Evolutionary conservation across 139 green algal genomes (phyloP).

Genomic region (Chlamydomonas schloesseri): DNA sequence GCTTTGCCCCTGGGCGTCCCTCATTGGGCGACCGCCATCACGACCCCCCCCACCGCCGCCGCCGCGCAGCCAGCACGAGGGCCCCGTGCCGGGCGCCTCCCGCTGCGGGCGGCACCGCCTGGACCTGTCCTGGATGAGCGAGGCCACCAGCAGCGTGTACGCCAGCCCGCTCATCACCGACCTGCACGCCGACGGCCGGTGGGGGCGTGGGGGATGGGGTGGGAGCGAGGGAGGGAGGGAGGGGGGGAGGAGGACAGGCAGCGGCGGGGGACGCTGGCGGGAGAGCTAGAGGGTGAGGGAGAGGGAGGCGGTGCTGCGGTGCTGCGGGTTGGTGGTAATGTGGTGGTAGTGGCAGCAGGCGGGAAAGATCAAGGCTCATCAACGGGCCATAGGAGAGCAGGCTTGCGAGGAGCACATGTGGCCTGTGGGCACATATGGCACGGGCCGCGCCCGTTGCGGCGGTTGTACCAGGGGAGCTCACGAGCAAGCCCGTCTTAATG

Average conservation of each 20-base stretch:
- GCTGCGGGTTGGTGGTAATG: no score
- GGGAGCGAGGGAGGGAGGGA: not conserved
- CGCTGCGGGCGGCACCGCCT: constrained; percentile 65
- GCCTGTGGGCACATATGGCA: no score
- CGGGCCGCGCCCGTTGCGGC: no score
- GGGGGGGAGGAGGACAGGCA: constrained; percentile 55
- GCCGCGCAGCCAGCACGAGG: constrained; percentile 36
- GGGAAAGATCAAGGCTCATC: no score
- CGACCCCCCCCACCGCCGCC: not conserved
- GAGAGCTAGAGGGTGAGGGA: no score
- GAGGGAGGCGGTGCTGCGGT: no score
- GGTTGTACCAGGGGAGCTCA: no score
- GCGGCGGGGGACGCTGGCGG: not conserved
- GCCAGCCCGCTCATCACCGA: constrained; percentile 97
- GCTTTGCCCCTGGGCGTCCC: no score
- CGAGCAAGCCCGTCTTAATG: no score
- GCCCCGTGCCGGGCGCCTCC: not conserved
- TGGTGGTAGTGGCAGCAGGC: no score
- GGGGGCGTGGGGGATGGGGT: not conserved
- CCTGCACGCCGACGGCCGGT: constrained; percentile 84
- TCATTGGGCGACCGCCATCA: not conserved
- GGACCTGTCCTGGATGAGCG: constrained; percentile 90
- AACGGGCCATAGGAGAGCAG: no score
- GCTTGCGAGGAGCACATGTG: no score
- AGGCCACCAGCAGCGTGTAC: constrained; percentile 89